Base-by-base conservation (phyloP, 106 monocot genomes). In the Dactylorhiza incarnata region DNA sequence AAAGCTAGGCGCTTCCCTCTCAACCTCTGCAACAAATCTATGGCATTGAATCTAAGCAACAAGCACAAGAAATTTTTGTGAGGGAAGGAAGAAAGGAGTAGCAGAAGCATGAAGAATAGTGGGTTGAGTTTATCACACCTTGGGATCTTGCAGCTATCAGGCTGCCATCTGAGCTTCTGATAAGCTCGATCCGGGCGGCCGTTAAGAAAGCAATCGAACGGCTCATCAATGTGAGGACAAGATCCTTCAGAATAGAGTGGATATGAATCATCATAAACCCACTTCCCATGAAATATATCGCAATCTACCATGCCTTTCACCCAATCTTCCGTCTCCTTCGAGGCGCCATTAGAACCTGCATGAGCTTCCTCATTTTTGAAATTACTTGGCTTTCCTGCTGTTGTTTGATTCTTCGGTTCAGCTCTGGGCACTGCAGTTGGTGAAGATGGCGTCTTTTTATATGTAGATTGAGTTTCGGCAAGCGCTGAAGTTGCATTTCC, bases 1-100 rank as follows among this genome's bases (percentile, higher is more conserved):
- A 92, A 95, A 75, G 87, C 95, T 5, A 95, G 81, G 25, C 95
- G 81, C 75, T 91, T 95, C 24, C 84, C 84, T 74, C 91, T 92
- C 74, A 95, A 54, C 72, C 91, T 91, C 80, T 95, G 86, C 67
- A 95, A 78, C 95, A 95, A 92, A 81, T 92, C 87, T 46, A 75
- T 83, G 2, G 85, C 89, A 73, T 95, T 89, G 80, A 95, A 86
- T 83, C 95, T 95, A 78, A 48, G 68, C 22, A 61, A 37, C 49
- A 73, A 62, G 9, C 9, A 26, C 29, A 49, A 59, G 5, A 22
- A 61, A 17, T 77, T 25, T 45, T 22, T 37, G 37, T 37, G 3
- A 37, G 37, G 37, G 37, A 61, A 63, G 16, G 9, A 8, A 55
- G 46, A 74, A 45, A 73, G 20, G 49, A 23, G 11, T 15, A 43